phyloP scores from a whole-genome alignment of 495 filamentous ascomycete species.

The Neurospora tetrasperma region DNA sequence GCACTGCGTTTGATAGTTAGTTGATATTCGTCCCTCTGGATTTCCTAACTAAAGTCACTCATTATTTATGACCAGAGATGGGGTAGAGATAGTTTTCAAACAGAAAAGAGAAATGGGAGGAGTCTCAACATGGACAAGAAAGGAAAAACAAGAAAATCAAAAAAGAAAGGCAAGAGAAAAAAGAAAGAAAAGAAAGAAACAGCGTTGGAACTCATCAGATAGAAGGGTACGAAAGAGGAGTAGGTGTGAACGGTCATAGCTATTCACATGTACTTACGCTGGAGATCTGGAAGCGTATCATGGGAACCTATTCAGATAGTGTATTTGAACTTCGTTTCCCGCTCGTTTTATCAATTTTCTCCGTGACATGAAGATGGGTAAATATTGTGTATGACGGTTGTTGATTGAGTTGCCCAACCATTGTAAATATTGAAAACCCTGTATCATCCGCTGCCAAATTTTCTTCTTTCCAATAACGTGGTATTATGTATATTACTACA shows the following conservation, averaged over 20 bases:
- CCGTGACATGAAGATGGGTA: background rate
- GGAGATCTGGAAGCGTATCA: background rate
- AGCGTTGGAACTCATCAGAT: background rate
- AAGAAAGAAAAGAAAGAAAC: background rate
- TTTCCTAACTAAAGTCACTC: background rate
- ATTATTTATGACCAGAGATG: background rate
- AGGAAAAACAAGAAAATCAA: background rate
- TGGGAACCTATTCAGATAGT: background rate
- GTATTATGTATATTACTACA: too few species aligned
- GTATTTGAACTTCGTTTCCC: background rate
- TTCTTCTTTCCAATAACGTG: too few species aligned
- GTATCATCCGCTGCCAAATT: too few species aligned
- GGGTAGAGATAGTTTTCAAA: background rate
- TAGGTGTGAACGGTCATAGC: background rate
- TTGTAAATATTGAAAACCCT: too few species aligned
- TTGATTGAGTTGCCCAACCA: too few species aligned
- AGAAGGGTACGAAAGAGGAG: background rate
- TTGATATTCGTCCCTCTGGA: background rate
- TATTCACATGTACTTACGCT: background rate
- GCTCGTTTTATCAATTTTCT: background rate
- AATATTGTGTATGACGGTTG: too few species aligned
- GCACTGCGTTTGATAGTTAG: background rate
- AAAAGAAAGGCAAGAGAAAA: background rate
- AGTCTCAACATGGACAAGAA: background rate
- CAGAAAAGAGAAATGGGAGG: background rate